A percentile compares a stretch with the other conserved stretches of the same genome.
Conservation (phyloP, 2,329 filamentous ascomycete species). For the Calonectria pseudoreteaudii region DNA sequence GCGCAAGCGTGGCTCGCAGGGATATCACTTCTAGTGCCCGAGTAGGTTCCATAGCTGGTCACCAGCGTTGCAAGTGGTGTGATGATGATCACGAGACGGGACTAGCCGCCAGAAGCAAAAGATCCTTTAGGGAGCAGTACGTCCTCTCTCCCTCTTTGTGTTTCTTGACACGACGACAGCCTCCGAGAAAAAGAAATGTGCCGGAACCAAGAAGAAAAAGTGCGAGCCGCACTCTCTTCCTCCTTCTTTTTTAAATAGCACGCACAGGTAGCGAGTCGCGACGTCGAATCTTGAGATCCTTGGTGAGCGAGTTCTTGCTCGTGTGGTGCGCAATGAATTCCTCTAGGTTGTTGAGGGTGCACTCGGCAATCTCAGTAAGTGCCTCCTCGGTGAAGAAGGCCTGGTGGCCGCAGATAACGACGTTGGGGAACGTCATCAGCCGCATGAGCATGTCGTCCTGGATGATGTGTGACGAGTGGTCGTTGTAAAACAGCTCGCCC, state of each 20-base stretch:
- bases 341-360: constrained; percentile 67
- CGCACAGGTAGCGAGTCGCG: constrained; percentile 48
- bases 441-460: constrained; percentile 75
- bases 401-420: constrained; percentile 75
- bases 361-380: constrained; percentile 71
- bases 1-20: constrained; percentile 26
- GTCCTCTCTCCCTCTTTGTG: neutral
- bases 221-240: neutral
- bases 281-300: constrained; percentile 39
- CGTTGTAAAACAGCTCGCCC: constrained; percentile 72
- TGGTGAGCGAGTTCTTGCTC: constrained; percentile 50
- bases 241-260: constrained; percentile 39
- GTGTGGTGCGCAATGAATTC: constrained; percentile 52
- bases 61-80: constrained; percentile 13
- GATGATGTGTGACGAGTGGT: constrained; percentile 73
- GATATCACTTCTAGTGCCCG: constrained; percentile 22
- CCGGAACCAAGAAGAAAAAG: neutral
- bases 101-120: neutral
- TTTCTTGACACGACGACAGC: constrained; percentile 16
- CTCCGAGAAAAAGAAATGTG: neutral
- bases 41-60: constrained; percentile 9
- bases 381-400: constrained; percentile 78
- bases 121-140: constrained; percentile 1
- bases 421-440: constrained; percentile 76
- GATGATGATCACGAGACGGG: constrained; percentile 16